Percentiles rank a stretch among this genome's conserved stretches.
Conservation (phyloP, 495 filamentous ascomycete species). For the Aspergillus sparsus region DNA sequence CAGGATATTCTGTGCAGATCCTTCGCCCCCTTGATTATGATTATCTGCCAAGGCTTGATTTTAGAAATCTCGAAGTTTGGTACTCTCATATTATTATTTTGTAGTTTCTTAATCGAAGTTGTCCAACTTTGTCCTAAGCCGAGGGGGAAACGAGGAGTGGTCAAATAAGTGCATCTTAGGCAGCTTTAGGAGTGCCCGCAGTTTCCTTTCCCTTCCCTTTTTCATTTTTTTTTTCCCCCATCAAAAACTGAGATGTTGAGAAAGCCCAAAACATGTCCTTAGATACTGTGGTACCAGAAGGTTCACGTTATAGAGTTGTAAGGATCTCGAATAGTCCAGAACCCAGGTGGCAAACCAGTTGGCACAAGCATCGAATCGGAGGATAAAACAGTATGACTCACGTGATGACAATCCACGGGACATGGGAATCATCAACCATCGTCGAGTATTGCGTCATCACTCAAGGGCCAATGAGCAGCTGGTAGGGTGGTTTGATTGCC, state of each 20-base stretch:
- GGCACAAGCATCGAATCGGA: slow-evolving; percentile 9
- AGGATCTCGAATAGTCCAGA: slow-evolving; percentile 16
- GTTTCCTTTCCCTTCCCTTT: background rate
- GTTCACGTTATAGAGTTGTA: background rate
- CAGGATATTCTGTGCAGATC: no score
- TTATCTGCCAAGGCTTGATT: no score
- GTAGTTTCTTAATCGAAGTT: no score
- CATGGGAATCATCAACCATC: background rate
- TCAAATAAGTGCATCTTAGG: no score
- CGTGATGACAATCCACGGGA: slow-evolving; percentile 25
- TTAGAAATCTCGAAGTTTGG: no score
- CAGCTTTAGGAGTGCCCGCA: background rate
- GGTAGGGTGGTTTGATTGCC: slow-evolving; percentile 19
- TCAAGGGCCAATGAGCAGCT: slow-evolving; percentile 22
- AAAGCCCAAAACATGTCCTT: background rate
- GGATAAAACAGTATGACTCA: slow-evolving; percentile 10
- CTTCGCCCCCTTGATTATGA: no score
- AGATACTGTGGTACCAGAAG: background rate
- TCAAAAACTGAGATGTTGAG: no score
- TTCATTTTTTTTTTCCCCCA: no score
- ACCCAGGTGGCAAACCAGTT: slow-evolving; percentile 24
- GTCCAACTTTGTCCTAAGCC: no score
- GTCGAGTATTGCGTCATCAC: slow-evolving; percentile 28
- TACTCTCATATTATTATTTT: no score
- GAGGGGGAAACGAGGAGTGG: no score